phyloP scores from a whole-genome alignment of 306 rosid species.

The Begonia fuchsioides region DNA sequence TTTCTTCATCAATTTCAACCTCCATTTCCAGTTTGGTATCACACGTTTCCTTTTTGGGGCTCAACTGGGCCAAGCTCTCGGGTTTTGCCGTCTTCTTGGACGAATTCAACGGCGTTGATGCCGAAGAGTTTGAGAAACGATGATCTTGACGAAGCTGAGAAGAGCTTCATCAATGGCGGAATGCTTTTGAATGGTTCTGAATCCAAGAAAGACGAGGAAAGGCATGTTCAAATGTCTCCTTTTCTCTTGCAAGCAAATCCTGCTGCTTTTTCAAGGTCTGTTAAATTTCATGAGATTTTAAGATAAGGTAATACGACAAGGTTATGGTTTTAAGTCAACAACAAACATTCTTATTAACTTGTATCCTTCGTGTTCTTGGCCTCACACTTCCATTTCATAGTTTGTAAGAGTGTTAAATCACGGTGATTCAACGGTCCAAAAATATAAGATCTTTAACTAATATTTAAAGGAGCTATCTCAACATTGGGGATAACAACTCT shows the following conservation, averaged over 20 bases:
- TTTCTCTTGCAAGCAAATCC: slow-evolving; percentile 75
- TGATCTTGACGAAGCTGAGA: slow-evolving; percentile 54
- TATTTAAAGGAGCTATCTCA: too few species aligned
- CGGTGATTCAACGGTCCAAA: too few species aligned
- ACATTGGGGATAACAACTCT: too few species aligned
- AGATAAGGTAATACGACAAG: too few species aligned
- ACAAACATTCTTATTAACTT: too few species aligned
- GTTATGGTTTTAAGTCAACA: too few species aligned
- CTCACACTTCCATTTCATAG: too few species aligned
- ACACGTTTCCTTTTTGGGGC: slow-evolving; percentile 52
- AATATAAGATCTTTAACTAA: too few species aligned
- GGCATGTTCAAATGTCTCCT: slow-evolving; percentile 26
- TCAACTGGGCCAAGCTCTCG: slow-evolving; percentile 34
- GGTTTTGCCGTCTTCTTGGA: slow-evolving; percentile 29
- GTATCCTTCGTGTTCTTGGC: too few species aligned
- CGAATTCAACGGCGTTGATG: slow-evolving; percentile 27
- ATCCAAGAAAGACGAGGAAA: slow-evolving; percentile 29
- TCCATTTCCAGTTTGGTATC: slow-evolving; percentile 36
- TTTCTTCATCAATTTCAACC: slow-evolving; percentile 34
- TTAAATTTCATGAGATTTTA: slow-evolving; percentile 55
- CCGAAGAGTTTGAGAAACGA: slow-evolving; percentile 60
- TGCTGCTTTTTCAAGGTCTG: slow-evolving; percentile 67
- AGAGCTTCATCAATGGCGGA: slow-evolving; percentile 42
- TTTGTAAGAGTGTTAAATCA: too few species aligned
- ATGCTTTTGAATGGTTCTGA: slow-evolving; percentile 35